Evolutionary conservation across 1,284 basidiomycete species (phyloP).

Genomic region (Malassezia sp.): DNA sequence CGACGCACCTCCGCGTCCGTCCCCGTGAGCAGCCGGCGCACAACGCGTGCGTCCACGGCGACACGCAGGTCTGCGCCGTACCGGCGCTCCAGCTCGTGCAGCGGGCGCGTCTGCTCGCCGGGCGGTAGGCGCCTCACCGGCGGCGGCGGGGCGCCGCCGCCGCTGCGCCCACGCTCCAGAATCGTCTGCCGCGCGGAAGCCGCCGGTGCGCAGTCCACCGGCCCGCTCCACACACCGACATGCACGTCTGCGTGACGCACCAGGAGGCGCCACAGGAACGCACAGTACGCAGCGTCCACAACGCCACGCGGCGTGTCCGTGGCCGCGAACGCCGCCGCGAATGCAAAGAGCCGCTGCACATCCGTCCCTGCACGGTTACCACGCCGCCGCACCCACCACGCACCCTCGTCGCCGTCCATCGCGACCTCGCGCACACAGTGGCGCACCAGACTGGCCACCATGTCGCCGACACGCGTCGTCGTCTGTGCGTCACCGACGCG

Average conservation of each 20-base stretch:
- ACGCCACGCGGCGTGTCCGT: slow-evolving; percentile 49
- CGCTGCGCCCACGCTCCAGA: not conserved
- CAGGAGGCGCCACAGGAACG: slow-evolving; percentile 68
- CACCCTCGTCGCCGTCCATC: slow-evolving; percentile 72
- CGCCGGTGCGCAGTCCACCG: slow-evolving; percentile 14
- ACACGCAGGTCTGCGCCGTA: slow-evolving; percentile 55
- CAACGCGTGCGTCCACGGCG: slow-evolving; percentile 61
- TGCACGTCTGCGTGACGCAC: slow-evolving; percentile 60
- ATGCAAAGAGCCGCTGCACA: slow-evolving; percentile 8
- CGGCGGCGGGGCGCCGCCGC: not conserved
- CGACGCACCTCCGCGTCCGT: slow-evolving; percentile 67
- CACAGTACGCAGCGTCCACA: slow-evolving; percentile 62
- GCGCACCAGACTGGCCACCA: slow-evolving; percentile 64
- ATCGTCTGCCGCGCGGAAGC: slow-evolving; percentile 6
- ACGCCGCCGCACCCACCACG: slow-evolving; percentile 57
- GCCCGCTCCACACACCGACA: slow-evolving; percentile 51
- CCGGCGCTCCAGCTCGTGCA: slow-evolving; percentile 49
- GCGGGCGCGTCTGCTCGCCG: slow-evolving; percentile 18
- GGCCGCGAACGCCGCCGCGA: slow-evolving; percentile 26
- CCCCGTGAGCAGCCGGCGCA: slow-evolving; percentile 67
- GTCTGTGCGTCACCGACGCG: not conserved
- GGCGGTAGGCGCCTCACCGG: not conserved
- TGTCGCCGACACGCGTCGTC: slow-evolving; percentile 3
- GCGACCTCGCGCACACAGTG: slow-evolving; percentile 65
- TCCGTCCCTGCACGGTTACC: slow-evolving; percentile 41